Evolutionary conservation across 1,139 yeast species (phyloP).

Genomic region (Protomyces inundatus): DNA sequence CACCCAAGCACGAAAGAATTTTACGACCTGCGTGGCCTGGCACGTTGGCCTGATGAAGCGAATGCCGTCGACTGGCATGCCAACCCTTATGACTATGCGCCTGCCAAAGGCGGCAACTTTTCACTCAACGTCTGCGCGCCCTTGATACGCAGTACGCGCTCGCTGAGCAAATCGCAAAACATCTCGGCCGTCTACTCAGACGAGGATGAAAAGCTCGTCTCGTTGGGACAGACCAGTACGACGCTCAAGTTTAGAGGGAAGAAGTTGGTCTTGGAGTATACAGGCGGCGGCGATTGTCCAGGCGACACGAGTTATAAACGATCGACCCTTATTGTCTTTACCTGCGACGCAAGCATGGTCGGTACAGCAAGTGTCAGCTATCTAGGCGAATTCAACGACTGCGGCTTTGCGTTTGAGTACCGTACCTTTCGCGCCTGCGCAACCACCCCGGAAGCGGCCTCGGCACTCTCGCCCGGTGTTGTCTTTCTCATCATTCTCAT

Average conservation of each 20-base stretch:
- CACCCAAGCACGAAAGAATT: conserved; percentile 27
- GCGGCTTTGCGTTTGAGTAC: conserved; percentile 80
- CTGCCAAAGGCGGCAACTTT: conserved; percentile 52
- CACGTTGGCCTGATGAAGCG: conserved; percentile 21
- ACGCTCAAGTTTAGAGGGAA: conserved; percentile 65
- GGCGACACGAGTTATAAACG: conserved; percentile 49
- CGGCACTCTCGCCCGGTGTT: conserved; percentile 17
- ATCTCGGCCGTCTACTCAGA: conserved; percentile 59
- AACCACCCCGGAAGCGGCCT: conserved; percentile 19
- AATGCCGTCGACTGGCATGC: conserved; percentile 51
- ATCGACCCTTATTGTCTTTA: conserved; percentile 65
- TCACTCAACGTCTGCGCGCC: conserved; percentile 72
- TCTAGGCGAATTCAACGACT: conserved; percentile 67
- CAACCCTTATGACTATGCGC: conserved; percentile 56
- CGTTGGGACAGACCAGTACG: conserved; percentile 50
- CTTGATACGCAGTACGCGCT: conserved; percentile 42
- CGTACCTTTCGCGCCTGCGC: conserved; percentile 87
- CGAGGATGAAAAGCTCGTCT: conserved; percentile 47
- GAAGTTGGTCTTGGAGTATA: conserved; percentile 64
- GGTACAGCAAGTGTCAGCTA: conserved; percentile 60
- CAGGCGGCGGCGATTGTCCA: conserved; percentile 65
- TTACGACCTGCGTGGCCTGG: conserved; percentile 26
- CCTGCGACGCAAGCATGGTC: conserved; percentile 67
- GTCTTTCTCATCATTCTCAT: conserved; percentile 21
- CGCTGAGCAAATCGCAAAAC: conserved; percentile 43